Percentiles rank a stretch among this genome's conserved stretches.
phyloP scores from a whole-genome alignment of 2,329 filamentous ascomycete species.

The Neonectria coccinea region DNA sequence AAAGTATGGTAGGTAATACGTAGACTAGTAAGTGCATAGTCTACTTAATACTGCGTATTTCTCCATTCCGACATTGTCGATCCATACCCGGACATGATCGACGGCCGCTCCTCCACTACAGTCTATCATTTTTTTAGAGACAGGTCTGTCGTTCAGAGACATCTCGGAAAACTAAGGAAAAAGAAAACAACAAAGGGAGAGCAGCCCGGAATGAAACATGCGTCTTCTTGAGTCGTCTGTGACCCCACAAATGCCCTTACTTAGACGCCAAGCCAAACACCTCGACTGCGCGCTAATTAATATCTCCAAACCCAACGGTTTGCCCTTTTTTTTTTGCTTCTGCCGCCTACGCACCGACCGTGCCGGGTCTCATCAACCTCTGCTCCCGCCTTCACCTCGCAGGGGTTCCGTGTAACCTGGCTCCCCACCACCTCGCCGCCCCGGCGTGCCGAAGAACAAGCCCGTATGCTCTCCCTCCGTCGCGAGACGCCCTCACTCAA shows the following conservation, averaged over 20 bases:
- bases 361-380: conserved; percentile 6
- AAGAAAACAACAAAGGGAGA: conserved; percentile 2
- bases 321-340: conserved; percentile 5
- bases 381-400: conserved; percentile 3
- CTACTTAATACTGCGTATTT: neutral
- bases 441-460: conserved; percentile 2
- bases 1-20: neutral
- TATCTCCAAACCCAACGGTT: neutral
- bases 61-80: conserved; percentile 14
- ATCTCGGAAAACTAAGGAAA: neutral
- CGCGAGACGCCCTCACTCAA: neutral
- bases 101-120: conserved; percentile 8
- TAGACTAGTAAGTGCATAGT: too few species aligned
- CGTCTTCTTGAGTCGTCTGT: neutral
- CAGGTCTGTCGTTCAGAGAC: neutral
- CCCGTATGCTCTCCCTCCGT: neutral
- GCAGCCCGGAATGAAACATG: neutral
- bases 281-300: neutral
- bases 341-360: conserved; percentile 9
- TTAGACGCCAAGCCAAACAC: neutral
- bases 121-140: conserved; percentile 7
- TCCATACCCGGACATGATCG: conserved; percentile 23
- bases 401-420: conserved; percentile 14
- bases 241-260: conserved; percentile 7
- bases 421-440: conserved; percentile 8